A percentile compares a stretch with the other conserved stretches of the same genome.
phyloP scores from a whole-genome alignment of 495 filamentous ascomycete species.

The Halenospora varia region DNA sequence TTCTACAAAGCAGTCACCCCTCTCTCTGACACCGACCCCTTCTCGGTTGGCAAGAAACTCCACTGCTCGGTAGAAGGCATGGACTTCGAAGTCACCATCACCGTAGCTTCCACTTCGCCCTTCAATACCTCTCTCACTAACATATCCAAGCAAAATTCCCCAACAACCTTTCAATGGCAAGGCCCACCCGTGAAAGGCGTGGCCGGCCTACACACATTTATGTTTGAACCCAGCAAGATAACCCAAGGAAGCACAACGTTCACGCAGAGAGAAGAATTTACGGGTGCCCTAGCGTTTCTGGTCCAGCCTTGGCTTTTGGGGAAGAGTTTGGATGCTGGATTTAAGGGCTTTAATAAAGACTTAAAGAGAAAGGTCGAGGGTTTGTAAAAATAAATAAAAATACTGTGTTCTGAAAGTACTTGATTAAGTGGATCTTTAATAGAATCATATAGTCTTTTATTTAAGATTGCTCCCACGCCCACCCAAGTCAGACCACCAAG shows the following conservation, averaged over 20 bases:
- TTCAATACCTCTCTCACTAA: not conserved
- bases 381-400: not conserved
- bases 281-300: not conserved
- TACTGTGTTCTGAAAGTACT: not conserved
- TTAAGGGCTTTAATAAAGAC: not conserved
- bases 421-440: too few relatives aligned
- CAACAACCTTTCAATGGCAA: not conserved
- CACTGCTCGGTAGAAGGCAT: not conserved
- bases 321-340: not conserved
- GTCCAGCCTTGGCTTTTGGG: not conserved
- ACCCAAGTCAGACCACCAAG: too few relatives aligned
- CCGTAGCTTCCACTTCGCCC: not conserved
- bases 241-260: not conserved
- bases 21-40: not conserved
- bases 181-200: not conserved
- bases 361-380: not conserved
- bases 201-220: not conserved
- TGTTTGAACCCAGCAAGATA: not conserved
- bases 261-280: not conserved
- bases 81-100: not conserved
- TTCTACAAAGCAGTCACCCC: not conserved
- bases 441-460: too few relatives aligned
- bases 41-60: not conserved
- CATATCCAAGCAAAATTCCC: not conserved
- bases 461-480: too few relatives aligned